Base-by-base conservation (phyloP, 2,329 filamentous ascomycete genomes). In the Dryadomyces quercivorus region DNA sequence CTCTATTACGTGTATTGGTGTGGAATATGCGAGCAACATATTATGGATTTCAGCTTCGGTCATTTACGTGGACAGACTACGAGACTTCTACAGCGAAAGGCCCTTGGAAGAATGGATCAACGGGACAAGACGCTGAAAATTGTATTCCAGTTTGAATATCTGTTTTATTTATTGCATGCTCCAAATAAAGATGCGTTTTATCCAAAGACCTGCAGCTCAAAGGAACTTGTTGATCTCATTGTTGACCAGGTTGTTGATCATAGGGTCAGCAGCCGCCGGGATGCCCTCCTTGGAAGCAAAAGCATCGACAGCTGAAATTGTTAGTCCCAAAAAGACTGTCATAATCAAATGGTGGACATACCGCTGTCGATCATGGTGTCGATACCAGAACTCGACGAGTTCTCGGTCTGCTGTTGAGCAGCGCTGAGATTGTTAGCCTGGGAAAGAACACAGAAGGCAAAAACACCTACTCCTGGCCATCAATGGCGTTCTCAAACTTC, bases 161-260 rank as follows among this genome's bases (percentile, higher is more conserved):
- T 31, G 26, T 5, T 31, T 31, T 31, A 31, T 8, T 31, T 31
- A 31, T 4, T 8, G 26, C 4, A 31, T 5, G 26, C 26, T 31
- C 4, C 4, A 8, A 31, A 8, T 31, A 31, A 31, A 31, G 26
- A 31, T 31, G 4, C 26, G 8, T 31, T 31, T 31, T 31, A n/a
- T 31, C 26, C 26, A 5, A 8, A 31, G 4, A 8, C 26, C 26
- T 8, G 26, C 8, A 31, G 26, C 26, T 31, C 53, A 59, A 22
- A 59, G 8, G 26, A 61, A 51, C 58, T 67, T 67, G 57, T 69
- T 68, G 53, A 65, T 47, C 56, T 63, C 65, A 12, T 66, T 60
- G 57, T 68, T 68, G 57, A 66, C 64, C 12, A 65, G 26, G 56
- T 67, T 67, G 63, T 67, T 68, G 55, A 69, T 59, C 58, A 64